Evolutionary conservation across 2,329 filamentous ascomycete genomes (phyloP).

Genomic region (Chaetomium sp.): DNA sequence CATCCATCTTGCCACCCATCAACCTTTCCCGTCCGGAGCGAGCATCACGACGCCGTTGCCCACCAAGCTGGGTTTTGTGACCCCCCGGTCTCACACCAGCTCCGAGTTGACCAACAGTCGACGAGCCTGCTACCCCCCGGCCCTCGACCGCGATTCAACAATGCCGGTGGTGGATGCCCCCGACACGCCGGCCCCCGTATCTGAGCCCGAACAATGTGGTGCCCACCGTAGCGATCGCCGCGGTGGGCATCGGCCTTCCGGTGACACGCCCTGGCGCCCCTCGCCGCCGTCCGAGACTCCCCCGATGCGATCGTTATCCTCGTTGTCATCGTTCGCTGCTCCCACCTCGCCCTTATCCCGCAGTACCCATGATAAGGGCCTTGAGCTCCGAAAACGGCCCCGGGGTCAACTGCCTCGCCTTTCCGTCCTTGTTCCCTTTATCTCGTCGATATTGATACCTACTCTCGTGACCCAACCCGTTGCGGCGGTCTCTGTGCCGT

Average conservation of each 20-base stretch:
- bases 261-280: background rate
- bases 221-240: conserved; percentile 3
- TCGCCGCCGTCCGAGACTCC: background rate
- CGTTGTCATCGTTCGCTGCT: too few species aligned
- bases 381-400: background rate
- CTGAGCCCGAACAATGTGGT: conserved; percentile 2
- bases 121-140: background rate
- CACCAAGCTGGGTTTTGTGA: too few species aligned
- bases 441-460: conserved; percentile 36
- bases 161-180: conserved; percentile 10
- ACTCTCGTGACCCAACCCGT: conserved; percentile 37
- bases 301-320: background rate
- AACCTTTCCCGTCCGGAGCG: too few species aligned
- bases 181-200: background rate
- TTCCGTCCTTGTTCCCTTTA: conserved; percentile 7
- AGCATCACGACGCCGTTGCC: too few species aligned
- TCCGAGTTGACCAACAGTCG: conserved; percentile 6
- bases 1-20: too few species aligned
- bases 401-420: background rate
- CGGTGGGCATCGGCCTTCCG: conserved; percentile 1
- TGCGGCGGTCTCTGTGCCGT: conserved; percentile 62
- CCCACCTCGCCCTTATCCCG: too few species aligned
- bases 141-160: background rate
- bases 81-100: background rate
- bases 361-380: too few species aligned